Base-by-base conservation (phyloP, 169 alveolate species). In the Theileria equi region DNA sequence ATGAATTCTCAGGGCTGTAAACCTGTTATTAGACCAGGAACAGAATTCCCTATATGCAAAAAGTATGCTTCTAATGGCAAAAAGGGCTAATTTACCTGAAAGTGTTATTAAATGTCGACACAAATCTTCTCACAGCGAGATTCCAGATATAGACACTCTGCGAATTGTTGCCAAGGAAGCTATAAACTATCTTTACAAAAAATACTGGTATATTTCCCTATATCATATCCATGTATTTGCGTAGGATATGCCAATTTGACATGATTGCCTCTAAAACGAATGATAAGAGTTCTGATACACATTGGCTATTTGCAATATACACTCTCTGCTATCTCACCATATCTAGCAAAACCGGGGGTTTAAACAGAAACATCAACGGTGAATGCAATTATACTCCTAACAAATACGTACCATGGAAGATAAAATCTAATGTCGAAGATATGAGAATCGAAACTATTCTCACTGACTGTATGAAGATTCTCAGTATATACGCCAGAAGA, bases 121-220 rank as follows among this genome's bases (percentile, higher is more conserved):
- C 36, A 65, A 60, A 28, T 74, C 73, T 31, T 74, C 73, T 5
- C 84, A 74, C 57, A 67, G 84, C 21, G 79, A 74, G 53, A 63
- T 62, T 19, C 84, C 84, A 1, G 84, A 74, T 38, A 7, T 74
- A n/a, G 38, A 74, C 38, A 74, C 74, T 13, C 60, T 71, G 5
- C 57, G 72, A 10, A 16, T 61, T 28, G 35, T 64, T 10, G 59
- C 55, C 16, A 47, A 35, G 16, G 82, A 71, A 6, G 66, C 74
- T 3, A 13, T 71, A 8, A 71, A 71, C 66, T 71, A 71, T 35
- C 45, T 71, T 13, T 71, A 71, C 68, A 47, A 38, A 6, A 71
- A 58, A 60, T 71, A 71, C 64, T 71, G 82, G 82, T 71, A 61
- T n/a, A n/a, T n/a, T n/a, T n/a, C n/a, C n/a, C n/a, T n/a, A n/a